Base-by-base conservation (phyloP, 2,329 filamentous ascomycete genomes). In the Colletotrichum sp. region DNA sequence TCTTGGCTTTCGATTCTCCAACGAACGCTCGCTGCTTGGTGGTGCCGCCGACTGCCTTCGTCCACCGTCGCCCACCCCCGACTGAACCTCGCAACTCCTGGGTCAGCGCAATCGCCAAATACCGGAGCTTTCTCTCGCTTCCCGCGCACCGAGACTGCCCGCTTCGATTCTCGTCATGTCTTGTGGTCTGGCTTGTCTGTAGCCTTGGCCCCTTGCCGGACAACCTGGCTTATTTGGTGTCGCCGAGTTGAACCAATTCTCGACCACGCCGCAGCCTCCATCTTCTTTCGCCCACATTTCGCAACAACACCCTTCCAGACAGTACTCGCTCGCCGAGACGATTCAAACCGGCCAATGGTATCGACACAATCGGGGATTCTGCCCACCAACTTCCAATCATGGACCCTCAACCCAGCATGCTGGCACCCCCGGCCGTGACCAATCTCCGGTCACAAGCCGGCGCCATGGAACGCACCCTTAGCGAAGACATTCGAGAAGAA, bases 401-500 rank as follows among this genome's bases (percentile, higher is more conserved):
- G 89, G 88, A 89, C 77, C 82, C 81, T 78, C 81, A 84, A 81
- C 82, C 83, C 57, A 82, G 80, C 78, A 84, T 82, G 77, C 84
- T 91, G 82, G 89, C 88, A 65, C 89, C 90, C 77, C 90, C 89
- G 76, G 88, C 87, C 77, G 87, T 92, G 78, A 84, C 86, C 79
- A 87, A 88, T 77, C 86, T 92, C 72, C 86, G 90, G 78, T 86
- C 85, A 67, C 86, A 88, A 79, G 85, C 86, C 70, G 85, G 84
- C 75, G 82, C 84, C 66, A 93, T 93, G 92, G 89, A 92, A 83
- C 87, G 92, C 74, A 90, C 95, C 15, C 87, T 97, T 79, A 98
- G 94, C 85, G 93, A 96, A 85, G 93, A 98, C 83, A 98, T 99
- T 81, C 93, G 95, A 80, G 95, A 98, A 82, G 96, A 99, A 87